Conservation (phyloP, 1,139 yeast species). For the Pichia sp. region DNA sequence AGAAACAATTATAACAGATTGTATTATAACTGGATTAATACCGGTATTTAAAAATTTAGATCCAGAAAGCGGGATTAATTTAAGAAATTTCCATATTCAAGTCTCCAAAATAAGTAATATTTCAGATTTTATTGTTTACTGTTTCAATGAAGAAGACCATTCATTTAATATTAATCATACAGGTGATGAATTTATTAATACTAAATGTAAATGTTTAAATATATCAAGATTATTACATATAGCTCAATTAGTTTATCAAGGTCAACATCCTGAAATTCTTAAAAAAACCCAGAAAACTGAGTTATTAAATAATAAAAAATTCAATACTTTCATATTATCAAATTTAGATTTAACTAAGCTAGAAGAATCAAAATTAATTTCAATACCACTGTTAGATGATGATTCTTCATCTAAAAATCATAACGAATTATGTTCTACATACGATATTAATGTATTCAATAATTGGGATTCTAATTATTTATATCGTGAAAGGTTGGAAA, state of each 20-base stretch:
- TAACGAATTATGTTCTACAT: conserved; percentile 27
- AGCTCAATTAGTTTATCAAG: conserved; percentile 42
- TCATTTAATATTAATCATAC: conserved; percentile 7
- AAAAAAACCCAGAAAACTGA: neutral
- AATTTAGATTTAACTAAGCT: conserved; percentile 18
- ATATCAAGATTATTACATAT: conserved; percentile 47
- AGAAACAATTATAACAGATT: conserved; percentile 38
- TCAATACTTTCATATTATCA: conserved; percentile 27
- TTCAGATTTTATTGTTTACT: conserved; percentile 65
- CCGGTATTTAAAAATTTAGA: conserved; percentile 54
- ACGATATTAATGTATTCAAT: conserved; percentile 32
- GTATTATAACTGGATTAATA: conserved; percentile 37
- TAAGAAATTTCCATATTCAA: conserved; percentile 74
- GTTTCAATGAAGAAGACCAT: conserved; percentile 35
- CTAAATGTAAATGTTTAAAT: conserved; percentile 34
- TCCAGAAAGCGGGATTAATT: conserved; percentile 62
- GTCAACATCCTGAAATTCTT: conserved; percentile 28
- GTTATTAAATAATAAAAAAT: conserved; percentile 16
- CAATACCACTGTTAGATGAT: conserved; percentile 23
- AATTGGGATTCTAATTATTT: conserved; percentile 73
- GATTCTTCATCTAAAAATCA: conserved; percentile 20
- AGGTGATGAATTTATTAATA: conserved; percentile 7
- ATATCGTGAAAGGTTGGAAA: conserved; percentile 73
- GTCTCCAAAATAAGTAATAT: conserved; percentile 62
- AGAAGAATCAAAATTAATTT: conserved; percentile 19